Base-by-base conservation (phyloP, 768 basidiomycete species). In the Leccinellum luteum region DNA sequence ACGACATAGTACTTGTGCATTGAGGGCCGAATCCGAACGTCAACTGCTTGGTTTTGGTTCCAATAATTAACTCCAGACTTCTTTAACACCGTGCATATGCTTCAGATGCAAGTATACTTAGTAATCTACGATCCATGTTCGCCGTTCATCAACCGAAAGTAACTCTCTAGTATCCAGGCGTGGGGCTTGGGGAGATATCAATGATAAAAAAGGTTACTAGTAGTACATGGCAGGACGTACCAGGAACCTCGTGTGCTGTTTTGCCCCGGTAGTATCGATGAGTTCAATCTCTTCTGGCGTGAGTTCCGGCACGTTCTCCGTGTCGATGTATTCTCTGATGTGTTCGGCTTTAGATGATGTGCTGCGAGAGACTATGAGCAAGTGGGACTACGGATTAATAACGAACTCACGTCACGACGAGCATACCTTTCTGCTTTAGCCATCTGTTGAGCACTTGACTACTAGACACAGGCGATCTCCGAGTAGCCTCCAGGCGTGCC, bases 311-410 rank as follows among this genome's bases (percentile, higher is more conserved):
- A 73, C 41, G 41, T 60, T 60, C 38, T 69, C 57, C 1, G 68
- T 70, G 48, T 68, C 70, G 6, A 73, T 51, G 34, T 73, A 74
- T 67, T 75, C 74, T 51, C 54, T 66, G 58, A 75, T 56, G 49
- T 67, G 70, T 54, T 67, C 64, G 0, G 53, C 66, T 55, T 75
- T 75, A 25, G 68, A 66, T 8, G 73, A 69, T 6, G 74, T 75
- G 12, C 75, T 76, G 49, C 15, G 41, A 31, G 14, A 21, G 13
- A 38, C 28, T 21, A 21, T 57, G 9, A 61, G 51, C 12, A 48
- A 41, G 10, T 13, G 23, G 13, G 19, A 21, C 27, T 38, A 2
- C 19, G 6, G n/a, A 34, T 43, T 1, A 32, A 51, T 9, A 28
- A 17, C 3, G 14, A 28, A 35, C 70, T 55, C 61, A 72, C 72